These are phyloP conservation scores for Saitozyma podzolica DNA, from an alignment of 768 basidiomycete genomes.

Conservation along the genomic window DNA sequence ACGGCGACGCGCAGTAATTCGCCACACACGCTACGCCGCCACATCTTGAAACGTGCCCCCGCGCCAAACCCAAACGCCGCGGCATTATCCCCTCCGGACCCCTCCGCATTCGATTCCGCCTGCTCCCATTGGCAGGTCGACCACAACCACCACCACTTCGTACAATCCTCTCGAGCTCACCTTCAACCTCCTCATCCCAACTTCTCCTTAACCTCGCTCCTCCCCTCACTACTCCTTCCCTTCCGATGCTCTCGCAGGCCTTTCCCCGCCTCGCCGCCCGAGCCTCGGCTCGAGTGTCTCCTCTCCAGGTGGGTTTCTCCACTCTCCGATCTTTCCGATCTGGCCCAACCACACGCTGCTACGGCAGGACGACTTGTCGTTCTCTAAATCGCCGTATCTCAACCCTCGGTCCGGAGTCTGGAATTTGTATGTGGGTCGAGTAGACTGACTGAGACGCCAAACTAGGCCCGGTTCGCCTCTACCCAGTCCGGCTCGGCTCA, in stretches of 20 bases:
- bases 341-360: background rate
- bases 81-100: too few species aligned
- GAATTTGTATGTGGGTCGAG: background rate
- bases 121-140: too few species aligned
- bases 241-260: conserved; percentile 27
- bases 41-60: too few species aligned
- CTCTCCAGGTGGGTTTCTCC: background rate
- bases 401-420: background rate
- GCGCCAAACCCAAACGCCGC: too few species aligned
- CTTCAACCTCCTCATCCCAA: too few species aligned
- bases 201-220: too few species aligned
- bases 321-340: background rate
- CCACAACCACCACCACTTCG: too few species aligned
- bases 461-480: conserved; percentile 37
- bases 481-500: conserved; percentile 17
- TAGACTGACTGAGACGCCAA: background rate
- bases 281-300: conserved; percentile 21
- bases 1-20: too few species aligned
- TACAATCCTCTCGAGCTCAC: too few species aligned
- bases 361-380: background rate
- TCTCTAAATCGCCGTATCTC: background rate
- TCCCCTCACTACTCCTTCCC: too few species aligned
- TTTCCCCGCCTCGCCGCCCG: conserved; percentile 31
- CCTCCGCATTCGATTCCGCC: too few species aligned
- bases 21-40: too few species aligned